Base-by-base conservation (phyloP, 495 filamentous ascomycete species). In the Tetracladium setigerum region DNA sequence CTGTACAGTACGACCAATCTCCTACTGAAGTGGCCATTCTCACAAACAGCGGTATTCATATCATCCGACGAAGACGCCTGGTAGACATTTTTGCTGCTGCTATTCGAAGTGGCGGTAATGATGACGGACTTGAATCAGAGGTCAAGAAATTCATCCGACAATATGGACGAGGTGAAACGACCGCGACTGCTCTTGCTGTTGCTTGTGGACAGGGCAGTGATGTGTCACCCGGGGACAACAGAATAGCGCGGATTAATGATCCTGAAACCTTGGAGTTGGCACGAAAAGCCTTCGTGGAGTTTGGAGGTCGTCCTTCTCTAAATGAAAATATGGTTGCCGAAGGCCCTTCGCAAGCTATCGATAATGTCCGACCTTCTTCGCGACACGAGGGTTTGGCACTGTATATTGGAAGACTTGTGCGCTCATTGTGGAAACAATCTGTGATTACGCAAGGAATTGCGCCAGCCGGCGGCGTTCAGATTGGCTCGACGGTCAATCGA, bases 171-270 rank as follows among this genome's bases (percentile, higher is more conserved):
- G 79, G 78, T 1, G 92, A 99, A 61, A 88, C 83, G 0, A 79
- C 88, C 51, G 87, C 94, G 0, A 90, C 89, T 44, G 88, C 94
- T 9, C 72, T 99, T 16, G 94, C 94, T 8, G 92, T 97, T n/a
- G 89, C 89, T 12, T 99, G 92, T 61, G 89, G 91, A 11, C 88
- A 95, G 61, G 89, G 86, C 14, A 76, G 82, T 17, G 88, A 91
- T 55, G 73, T 89, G 37, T 65, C 69, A 10, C 78, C 80, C 0
- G 72, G 81, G 0, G 84, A 88, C 44, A 72, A 77, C 18, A 78
- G 87, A 40, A 69, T 88, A 0, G 74, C 78, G 0, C 74, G 72
- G 43, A 74, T 88, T 42, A 82, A 77, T n/a, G 92, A 96, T 56
- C 83, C 85, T 1, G 75, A 85, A 32, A 83, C 95, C 16, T 68